Conservation (phyloP, 2,329 filamentous ascomycete species). For the Dactylellina parvicollis region DNA sequence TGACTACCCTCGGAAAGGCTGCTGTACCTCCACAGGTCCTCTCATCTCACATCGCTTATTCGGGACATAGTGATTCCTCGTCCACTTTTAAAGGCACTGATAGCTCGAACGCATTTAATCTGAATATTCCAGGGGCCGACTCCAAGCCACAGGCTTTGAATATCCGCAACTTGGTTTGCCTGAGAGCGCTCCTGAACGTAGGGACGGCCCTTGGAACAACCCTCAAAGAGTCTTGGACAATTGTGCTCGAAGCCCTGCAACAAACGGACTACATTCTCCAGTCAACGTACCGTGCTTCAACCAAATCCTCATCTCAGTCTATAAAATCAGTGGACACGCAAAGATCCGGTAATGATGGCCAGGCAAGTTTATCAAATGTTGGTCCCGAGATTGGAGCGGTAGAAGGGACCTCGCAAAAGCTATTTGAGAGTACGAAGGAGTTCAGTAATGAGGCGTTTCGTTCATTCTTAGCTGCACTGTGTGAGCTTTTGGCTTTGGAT, state of each 20-base stretch:
- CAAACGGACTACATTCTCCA: constrained; percentile 90
- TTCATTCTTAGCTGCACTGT: constrained; percentile 78
- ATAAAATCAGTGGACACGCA: constrained; percentile 54
- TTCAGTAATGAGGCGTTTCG: constrained; percentile 86
- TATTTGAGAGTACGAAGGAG: constrained; percentile 91
- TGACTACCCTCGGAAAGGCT: constrained; percentile 92
- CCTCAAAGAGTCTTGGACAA: constrained; percentile 84
- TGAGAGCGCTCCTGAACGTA: constrained; percentile 90
- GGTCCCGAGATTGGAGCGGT: constrained; percentile 85
- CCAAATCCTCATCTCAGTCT: constrained; percentile 54
- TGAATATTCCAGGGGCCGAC: constrained; percentile 22
- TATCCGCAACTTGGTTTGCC: constrained; percentile 86
- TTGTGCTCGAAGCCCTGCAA: constrained; percentile 89
- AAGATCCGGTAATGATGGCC: constrained; percentile 56
- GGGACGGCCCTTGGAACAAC: constrained; percentile 94
- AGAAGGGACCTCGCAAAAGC: constrained; percentile 82
- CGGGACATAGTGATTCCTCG: constrained; percentile 57
- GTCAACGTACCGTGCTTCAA: constrained; percentile 60
- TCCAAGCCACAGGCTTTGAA: constrained; percentile 71
- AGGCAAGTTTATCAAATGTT: constrained; percentile 71
- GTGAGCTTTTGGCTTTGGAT: constrained; percentile 71
- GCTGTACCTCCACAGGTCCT: constrained; percentile 85
- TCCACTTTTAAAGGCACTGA: constrained; percentile 59
- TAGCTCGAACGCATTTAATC: constrained; percentile 48
- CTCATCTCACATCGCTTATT: constrained; percentile 58